Base-by-base conservation (phyloP, 2,329 filamentous ascomycete species). In the Calonectria naviculata region DNA sequence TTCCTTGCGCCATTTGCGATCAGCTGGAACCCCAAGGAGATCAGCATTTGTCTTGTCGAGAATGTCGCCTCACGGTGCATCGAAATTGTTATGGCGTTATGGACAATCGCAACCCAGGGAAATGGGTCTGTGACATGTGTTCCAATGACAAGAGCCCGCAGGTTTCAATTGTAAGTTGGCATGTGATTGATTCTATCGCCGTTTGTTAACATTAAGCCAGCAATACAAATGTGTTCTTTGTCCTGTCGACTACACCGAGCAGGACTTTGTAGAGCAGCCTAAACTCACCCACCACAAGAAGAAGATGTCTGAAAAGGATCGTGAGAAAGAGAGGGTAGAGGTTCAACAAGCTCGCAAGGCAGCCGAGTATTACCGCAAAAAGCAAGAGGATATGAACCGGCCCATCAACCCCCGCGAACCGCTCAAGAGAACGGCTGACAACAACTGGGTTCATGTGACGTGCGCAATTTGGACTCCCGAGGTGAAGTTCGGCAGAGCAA, bases 91-190 rank as follows among this genome's bases (percentile, higher is more conserved):
- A 98, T 80, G 97, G 97, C n/a, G 88, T 98, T 36, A 75, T 89
- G 44, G 91, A 93, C 54, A 91, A 93, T 68, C 90, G 94, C 47
- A 89, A 88, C 65, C 89, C 91, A 36, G 89, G 88, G 52, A 97
- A 97, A 83, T 99, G 97, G 97, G 90, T 93, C 46, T 99, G 97
- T 82, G 97, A 98, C 83, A 97, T 95, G 90, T 99, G 97, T 83
- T 88, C 92, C 42, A 99, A 99, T 80, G 97, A 99, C 81, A 95
- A 95, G 81, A 96, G 93, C 78, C 95, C 96, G 6, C 92, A 94
- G 75, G 93, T 97, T 52, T 98, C 97, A n/a, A 96, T 97, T 69
- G 93, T 94, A 87, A 88, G 91, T 87, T 70, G 31, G 19, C 41
- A 34, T 8, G 3, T 17, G 29, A 19, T 24, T n/a, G 8, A 24